Percentiles rank a stretch among this genome's conserved stretches.
phyloP scores from a whole-genome alignment of 768 basidiomycete genomes.

The Hortiboletus campestris region DNA sequence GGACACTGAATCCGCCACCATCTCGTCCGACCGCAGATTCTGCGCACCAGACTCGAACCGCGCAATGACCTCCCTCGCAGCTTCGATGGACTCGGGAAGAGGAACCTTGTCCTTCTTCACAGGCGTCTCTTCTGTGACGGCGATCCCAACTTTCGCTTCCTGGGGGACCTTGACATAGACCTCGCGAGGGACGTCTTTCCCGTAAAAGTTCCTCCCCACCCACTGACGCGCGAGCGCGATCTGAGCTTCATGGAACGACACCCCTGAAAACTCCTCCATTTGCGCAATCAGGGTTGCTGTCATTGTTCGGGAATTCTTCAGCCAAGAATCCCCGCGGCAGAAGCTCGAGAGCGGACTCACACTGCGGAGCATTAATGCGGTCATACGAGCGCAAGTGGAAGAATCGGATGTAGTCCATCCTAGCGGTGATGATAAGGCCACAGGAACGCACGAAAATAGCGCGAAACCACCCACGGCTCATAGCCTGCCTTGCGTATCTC shows the following conservation, averaged over 20 bases:
- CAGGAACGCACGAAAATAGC: not conserved
- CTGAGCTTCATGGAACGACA: slow-evolving; percentile 83
- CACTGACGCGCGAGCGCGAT: slow-evolving; percentile 79
- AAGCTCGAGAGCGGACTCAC: slow-evolving; percentile 35
- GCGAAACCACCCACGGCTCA: slow-evolving; percentile 59
- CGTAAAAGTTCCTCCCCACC: slow-evolving; percentile 51
- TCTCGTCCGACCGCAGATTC: slow-evolving; percentile 52
- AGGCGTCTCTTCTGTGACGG: slow-evolving; percentile 51
- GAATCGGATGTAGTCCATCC: slow-evolving; percentile 84
- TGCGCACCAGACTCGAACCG: slow-evolving; percentile 69
- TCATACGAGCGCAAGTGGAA: slow-evolving; percentile 93
- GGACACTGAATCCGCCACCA: slow-evolving; percentile 72
- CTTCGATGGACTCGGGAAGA: slow-evolving; percentile 64
- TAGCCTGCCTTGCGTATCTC: slow-evolving; percentile 71
- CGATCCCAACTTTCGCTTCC: slow-evolving; percentile 47
- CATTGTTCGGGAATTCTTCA: not conserved
- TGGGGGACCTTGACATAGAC: slow-evolving; percentile 59
- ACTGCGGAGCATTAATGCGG: slow-evolving; percentile 75
- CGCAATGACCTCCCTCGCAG: slow-evolving; percentile 65
- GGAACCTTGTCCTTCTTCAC: slow-evolving; percentile 59
- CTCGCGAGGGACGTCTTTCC: slow-evolving; percentile 40
- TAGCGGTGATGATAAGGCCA: slow-evolving; percentile 26
- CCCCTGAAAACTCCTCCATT: slow-evolving; percentile 72
- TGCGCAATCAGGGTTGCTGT: slow-evolving; percentile 52
- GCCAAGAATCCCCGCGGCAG: slow-evolving; percentile 24